Evolutionary conservation across 2,329 filamentous ascomycete genomes (phyloP).

Genomic region (Penicillium sp.): DNA sequence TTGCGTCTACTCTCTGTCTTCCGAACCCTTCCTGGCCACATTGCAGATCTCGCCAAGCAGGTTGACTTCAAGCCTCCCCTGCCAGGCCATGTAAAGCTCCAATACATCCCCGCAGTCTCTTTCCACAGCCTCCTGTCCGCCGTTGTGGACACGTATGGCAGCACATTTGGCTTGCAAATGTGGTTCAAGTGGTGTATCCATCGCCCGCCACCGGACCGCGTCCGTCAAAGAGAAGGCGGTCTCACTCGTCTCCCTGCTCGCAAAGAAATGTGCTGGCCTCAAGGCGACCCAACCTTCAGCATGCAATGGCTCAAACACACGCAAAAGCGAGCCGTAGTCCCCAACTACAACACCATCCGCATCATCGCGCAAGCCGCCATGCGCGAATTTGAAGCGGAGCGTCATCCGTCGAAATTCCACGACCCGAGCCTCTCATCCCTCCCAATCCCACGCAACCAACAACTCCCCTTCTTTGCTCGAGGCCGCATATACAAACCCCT

Average conservation of each 20-base stretch:
- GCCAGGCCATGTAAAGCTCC: slow-evolving; percentile 25
- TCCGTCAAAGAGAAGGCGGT: slow-evolving; percentile 34
- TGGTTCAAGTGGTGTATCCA: slow-evolving; percentile 54
- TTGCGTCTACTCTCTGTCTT: slow-evolving; percentile 38
- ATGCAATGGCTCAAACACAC: slow-evolving; percentile 28
- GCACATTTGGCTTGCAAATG: slow-evolving; percentile 51
- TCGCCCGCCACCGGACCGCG: slow-evolving; percentile 23
- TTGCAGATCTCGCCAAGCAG: slow-evolving; percentile 34
- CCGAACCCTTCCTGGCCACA: slow-evolving; percentile 36
- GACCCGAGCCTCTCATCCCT: slow-evolving; percentile 3
- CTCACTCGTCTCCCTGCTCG: slow-evolving; percentile 31
- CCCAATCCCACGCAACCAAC: slow-evolving; percentile 5
- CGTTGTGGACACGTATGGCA: slow-evolving; percentile 56
- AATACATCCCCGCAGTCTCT: slow-evolving; percentile 41
- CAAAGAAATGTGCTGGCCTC: slow-evolving; percentile 27
- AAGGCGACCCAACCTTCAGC: slow-evolving; percentile 35
- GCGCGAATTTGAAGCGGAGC: slow-evolving; percentile 30
- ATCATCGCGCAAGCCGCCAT: slow-evolving; percentile 42
- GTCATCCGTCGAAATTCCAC: not conserved
- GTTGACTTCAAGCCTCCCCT: slow-evolving; percentile 20
- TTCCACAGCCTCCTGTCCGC: slow-evolving; percentile 60
- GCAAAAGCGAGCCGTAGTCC: slow-evolving; percentile 35
- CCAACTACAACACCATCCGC: slow-evolving; percentile 42
- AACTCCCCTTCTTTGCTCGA: slow-evolving; percentile 13
- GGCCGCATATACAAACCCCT: slow-evolving; percentile 7